Conservation (phyloP, 495 filamentous ascomycete species). For the Hypoxylon crocopeplum region DNA sequence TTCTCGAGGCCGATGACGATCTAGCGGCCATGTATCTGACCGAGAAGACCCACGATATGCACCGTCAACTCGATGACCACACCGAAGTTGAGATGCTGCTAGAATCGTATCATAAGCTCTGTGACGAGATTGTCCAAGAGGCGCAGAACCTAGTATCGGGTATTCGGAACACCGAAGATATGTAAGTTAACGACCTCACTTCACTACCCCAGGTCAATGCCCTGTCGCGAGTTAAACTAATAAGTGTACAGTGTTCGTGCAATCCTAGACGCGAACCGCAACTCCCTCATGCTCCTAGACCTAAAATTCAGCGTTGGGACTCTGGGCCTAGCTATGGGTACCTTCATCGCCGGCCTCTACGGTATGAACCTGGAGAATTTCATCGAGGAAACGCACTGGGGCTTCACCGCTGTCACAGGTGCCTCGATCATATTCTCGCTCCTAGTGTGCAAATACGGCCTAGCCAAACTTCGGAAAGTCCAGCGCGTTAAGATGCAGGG, state of each 20-base stretch:
- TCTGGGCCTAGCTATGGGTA: constrained; percentile 87
- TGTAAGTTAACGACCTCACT: constrained; percentile 61
- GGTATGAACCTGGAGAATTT: constrained; percentile 99
- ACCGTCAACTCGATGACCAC: constrained; percentile 84
- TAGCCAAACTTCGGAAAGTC: constrained; percentile 81
- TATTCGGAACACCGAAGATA: constrained; percentile 98
- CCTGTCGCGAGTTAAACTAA: no score
- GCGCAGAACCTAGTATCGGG: constrained; percentile 91
- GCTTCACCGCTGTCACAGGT: constrained; percentile 76
- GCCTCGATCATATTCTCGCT: constrained; percentile 75
- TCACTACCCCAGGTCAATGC: no score
- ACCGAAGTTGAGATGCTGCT: constrained; percentile 96
- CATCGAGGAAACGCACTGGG: constrained; percentile 92
- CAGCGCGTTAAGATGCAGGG: constrained; percentile 88
- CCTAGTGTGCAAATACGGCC: constrained; percentile 78
- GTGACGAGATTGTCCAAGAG: constrained; percentile 96
- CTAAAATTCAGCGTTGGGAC: constrained; percentile 96
- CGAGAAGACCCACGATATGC: constrained; percentile 77
- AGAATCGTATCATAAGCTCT: constrained; percentile 96
- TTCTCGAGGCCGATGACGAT: constrained; percentile 98
- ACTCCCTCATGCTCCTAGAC: constrained; percentile 96
- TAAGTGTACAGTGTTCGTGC: constrained; percentile 73
- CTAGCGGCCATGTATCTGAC: constrained; percentile 93
- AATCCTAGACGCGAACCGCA: constrained; percentile 97
- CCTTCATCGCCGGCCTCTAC: constrained; percentile 94